These are phyloP conservation scores for Kluyveromyces marxianus DNA, from an alignment of 1,139 yeast genomes.

Conservation along the genomic window DNA sequence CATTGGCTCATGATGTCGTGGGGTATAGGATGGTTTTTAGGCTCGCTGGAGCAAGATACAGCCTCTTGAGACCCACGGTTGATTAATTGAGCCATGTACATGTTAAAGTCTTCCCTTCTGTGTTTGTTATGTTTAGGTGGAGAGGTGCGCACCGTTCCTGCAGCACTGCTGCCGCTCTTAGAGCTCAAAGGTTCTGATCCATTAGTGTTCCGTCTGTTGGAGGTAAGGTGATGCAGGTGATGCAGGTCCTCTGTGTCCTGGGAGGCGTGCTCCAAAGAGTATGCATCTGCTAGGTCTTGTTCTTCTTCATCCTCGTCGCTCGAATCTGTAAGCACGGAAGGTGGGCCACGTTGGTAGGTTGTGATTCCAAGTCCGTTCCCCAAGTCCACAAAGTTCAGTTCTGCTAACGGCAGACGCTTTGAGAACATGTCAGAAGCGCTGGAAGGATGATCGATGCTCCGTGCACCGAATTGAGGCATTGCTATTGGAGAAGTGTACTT, in stretches of 20 bases:
- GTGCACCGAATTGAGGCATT: conserved; percentile 3
- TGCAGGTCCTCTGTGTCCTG: background rate
- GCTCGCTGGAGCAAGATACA: background rate
- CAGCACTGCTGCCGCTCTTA: background rate
- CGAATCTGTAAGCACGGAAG: conserved; percentile 25
- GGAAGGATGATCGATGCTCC: background rate
- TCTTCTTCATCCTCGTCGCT: conserved; percentile 15
- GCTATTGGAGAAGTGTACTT: background rate
- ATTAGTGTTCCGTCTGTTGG: background rate
- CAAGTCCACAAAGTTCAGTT: conserved; percentile 22
- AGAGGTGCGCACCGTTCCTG: conserved; percentile 1
- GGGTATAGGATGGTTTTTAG: background rate
- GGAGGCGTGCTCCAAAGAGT: too few species aligned
- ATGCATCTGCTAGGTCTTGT: conserved; percentile 4
- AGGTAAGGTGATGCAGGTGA: background rate
- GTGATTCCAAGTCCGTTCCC: conserved; percentile 30
- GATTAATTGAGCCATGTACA: conserved; percentile 25
- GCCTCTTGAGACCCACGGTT: conserved; percentile 9
- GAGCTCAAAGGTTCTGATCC: background rate
- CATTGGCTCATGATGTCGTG: background rate
- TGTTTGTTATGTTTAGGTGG: background rate
- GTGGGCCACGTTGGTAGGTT: conserved; percentile 27
- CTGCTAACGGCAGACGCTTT: background rate
- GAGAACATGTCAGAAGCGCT: too few species aligned
- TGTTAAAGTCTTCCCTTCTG: conserved; percentile 15